Conservation (phyloP, 768 basidiomycete genomes). For the Tricholoma sp. region DNA sequence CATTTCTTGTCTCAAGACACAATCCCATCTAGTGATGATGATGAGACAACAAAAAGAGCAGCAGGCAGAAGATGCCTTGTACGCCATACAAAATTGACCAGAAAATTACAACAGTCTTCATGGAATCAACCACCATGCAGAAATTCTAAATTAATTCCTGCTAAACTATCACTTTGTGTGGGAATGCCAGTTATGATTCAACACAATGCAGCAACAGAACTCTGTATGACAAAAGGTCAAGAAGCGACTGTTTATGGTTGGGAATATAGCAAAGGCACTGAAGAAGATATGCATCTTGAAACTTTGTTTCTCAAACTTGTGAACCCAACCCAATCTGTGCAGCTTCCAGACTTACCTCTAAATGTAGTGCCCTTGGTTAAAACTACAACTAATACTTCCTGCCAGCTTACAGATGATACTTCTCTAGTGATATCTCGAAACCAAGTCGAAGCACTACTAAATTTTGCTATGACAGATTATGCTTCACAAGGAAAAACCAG, state of each 20-base stretch:
- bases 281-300: background rate
- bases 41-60: too few species aligned
- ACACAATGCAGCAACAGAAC: background rate
- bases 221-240: background rate
- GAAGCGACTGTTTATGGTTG: background rate
- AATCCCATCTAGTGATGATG: too few species aligned
- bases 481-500: conserved; percentile 27
- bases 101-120: too few species aligned
- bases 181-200: background rate
- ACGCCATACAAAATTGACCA: too few species aligned
- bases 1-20: too few species aligned
- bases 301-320: conserved; percentile 2
- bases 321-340: background rate
- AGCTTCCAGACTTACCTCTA: conserved; percentile 2
- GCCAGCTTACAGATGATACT: conserved; percentile 20
- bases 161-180: background rate
- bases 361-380: conserved; percentile 5
- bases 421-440: conserved; percentile 1
- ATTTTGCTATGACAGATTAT: conserved; percentile 25
- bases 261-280: background rate
- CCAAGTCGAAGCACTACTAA: background rate
- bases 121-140: background rate
- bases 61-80: too few species aligned
- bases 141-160: background rate
- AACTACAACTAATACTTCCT: conserved; percentile 14